Evolutionary conservation across 2,329 filamentous ascomycete species (phyloP).

Genomic region (Alternaria brassicae): DNA sequence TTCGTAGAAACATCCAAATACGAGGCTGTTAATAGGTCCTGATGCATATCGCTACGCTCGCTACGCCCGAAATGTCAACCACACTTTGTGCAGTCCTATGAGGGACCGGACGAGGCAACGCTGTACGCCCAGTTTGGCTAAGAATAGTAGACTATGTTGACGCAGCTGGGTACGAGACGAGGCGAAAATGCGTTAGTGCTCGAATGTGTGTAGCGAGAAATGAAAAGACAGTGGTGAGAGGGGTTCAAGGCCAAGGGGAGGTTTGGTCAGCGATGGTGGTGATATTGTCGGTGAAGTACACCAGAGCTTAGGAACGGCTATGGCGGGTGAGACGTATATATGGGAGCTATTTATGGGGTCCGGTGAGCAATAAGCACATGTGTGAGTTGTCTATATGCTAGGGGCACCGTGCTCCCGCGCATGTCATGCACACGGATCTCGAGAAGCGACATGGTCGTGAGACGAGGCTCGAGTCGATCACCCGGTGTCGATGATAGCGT

Average conservation of each 20-base stretch:
- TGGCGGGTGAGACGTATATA: not conserved
- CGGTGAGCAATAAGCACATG: not conserved
- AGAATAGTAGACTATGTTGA: slow-evolving; percentile 23
- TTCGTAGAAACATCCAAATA: slow-evolving; percentile 6
- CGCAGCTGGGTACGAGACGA: slow-evolving; percentile 14
- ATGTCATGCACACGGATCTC: not conserved
- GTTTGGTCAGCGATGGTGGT: not conserved
- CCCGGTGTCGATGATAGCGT: not conserved
- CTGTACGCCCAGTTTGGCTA: slow-evolving; percentile 13
- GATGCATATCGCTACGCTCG: slow-evolving; percentile 28
- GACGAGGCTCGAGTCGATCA: not conserved
- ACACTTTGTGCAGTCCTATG: slow-evolving; percentile 8
- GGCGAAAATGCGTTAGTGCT: slow-evolving; percentile 16
- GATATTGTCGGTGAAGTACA: not conserved
- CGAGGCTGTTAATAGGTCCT: slow-evolving; percentile 23
- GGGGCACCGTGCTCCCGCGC: not conserved
- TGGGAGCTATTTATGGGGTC: not conserved
- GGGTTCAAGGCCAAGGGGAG: not conserved
- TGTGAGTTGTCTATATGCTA: not conserved
- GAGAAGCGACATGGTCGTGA: not conserved
- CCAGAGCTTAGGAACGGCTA: not conserved
- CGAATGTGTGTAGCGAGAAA: not conserved
- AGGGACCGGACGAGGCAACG: slow-evolving; percentile 14
- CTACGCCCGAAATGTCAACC: slow-evolving; percentile 4
- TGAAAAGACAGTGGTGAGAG: not conserved